These are phyloP conservation scores for Globisporangium radiosum DNA, from an alignment of 352 stramenopile genomes.

Conservation along the genomic window DNA sequence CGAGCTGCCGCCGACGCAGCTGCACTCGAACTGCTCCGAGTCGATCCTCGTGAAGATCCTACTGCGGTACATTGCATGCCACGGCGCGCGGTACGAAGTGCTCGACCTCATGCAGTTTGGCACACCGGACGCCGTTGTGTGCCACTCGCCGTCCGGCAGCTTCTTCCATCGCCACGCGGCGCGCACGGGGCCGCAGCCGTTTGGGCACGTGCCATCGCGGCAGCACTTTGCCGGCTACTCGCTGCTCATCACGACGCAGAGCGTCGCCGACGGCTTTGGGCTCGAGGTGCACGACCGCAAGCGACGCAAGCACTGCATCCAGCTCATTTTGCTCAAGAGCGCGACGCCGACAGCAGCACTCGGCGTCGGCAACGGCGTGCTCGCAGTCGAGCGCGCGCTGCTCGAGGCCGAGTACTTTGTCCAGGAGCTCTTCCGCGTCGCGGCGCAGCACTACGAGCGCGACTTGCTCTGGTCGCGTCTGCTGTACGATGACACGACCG, in stretches of 20 bases:
- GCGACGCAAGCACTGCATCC: conserved; percentile 56
- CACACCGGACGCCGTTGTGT: conserved; percentile 76
- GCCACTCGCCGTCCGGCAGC: conserved; percentile 62
- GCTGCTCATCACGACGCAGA: conserved; percentile 72
- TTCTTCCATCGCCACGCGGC: conserved; percentile 66
- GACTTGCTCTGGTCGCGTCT: conserved; percentile 82
- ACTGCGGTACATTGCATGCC: conserved; percentile 81
- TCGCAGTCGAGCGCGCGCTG: conserved; percentile 60
- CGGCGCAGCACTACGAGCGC: conserved; percentile 76
- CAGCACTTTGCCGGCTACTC: conserved; percentile 47
- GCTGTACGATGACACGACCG: conserved; percentile 58
- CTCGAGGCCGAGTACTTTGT: conserved; percentile 72
- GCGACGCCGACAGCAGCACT: conserved; percentile 18
- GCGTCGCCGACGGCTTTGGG: conserved; percentile 27
- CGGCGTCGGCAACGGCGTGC: conserved; percentile 40
- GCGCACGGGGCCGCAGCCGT: conserved; percentile 18
- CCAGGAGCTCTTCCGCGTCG: conserved; percentile 71
- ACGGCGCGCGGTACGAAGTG: conserved; percentile 75
- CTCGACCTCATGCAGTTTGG: conserved; percentile 81
- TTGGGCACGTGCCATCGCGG: conserved; percentile 13
- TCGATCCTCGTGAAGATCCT: conserved; percentile 74
- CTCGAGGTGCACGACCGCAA: conserved; percentile 32
- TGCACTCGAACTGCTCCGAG: conserved; percentile 67
- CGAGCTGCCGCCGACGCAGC: conserved; percentile 42
- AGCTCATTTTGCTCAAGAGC: conserved; percentile 63